Evolutionary conservation across 73 alveolate genomes (phyloP).

Genomic region (Paramecium sonneborni): DNA sequence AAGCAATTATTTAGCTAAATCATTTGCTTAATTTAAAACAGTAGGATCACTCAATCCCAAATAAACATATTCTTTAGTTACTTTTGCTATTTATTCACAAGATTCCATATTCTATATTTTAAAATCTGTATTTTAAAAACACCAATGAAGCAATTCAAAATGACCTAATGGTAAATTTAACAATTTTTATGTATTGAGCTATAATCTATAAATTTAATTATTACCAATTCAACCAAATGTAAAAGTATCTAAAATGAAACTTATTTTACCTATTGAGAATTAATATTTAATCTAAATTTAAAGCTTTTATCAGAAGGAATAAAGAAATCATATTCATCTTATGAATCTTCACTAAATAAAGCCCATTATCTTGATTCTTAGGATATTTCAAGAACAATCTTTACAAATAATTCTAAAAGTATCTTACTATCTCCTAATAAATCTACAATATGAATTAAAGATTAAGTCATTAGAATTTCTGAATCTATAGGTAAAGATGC

Average conservation of each 20-base stretch:
- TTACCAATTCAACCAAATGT: conserved; percentile 9
- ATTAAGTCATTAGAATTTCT: conserved; percentile 10
- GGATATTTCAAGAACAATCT: conserved; percentile 37
- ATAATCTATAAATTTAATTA: not conserved
- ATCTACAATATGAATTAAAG: conserved; percentile 56
- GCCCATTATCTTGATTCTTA: conserved; percentile 56
- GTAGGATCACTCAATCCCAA: conserved; percentile 46
- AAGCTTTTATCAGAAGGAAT: conserved; percentile 51
- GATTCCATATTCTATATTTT: conserved; percentile 60
- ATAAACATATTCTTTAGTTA: conserved; percentile 52
- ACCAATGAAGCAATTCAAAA: conserved; percentile 41
- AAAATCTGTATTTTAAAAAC: conserved; percentile 59
- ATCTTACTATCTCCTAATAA: conserved; percentile 53
- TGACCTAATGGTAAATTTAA: conserved; percentile 43
- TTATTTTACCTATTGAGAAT: not conserved
- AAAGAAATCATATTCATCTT: conserved; percentile 25
- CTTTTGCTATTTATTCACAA: conserved; percentile 60
- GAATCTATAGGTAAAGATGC: conserved; percentile 54
- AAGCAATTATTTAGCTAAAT: not conserved
- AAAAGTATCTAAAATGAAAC: not conserved
- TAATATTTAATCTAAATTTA: conserved; percentile 29
- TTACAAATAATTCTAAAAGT: conserved; percentile 47
- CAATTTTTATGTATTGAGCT: conserved; percentile 13
- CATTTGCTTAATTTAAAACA: not conserved
- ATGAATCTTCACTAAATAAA: conserved; percentile 30